A percentile compares a stretch with the other conserved stretches of the same genome.
These are phyloP conservation scores for Pestalotiopsis sp. DNA, from an alignment of 2,329 filamentous ascomycete genomes.

Conservation along the genomic window DNA sequence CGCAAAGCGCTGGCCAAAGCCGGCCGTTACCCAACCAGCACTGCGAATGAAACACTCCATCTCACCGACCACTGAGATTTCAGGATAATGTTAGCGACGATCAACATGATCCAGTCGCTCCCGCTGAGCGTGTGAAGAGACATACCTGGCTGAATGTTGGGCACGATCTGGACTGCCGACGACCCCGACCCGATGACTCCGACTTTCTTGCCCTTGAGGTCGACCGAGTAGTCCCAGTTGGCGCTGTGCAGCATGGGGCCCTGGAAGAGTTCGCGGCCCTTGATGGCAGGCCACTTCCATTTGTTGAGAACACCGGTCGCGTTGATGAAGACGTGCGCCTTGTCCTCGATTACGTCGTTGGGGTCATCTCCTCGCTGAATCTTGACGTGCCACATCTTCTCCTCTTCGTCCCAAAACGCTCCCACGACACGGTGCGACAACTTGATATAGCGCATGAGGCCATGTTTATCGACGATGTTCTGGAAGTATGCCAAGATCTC, in stretches of 20 bases:
- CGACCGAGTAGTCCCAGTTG: constrained; percentile 8
- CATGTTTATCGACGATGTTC: neutral
- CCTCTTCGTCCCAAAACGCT: constrained; percentile 1
- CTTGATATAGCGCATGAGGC: neutral
- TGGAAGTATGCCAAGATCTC: constrained; percentile 7
- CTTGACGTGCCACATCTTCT: constrained; percentile 3
- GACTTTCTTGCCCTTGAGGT: constrained; percentile 1
- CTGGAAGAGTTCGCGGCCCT: constrained; percentile 19
- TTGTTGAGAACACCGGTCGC: constrained; percentile 10
- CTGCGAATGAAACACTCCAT: constrained; percentile 34
- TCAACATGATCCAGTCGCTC: too few species aligned
- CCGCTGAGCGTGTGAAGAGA: neutral
- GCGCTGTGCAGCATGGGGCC: constrained; percentile 1
- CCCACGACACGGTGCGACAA: neutral
- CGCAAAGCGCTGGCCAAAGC: constrained; percentile 48
- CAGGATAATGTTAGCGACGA: too few species aligned
- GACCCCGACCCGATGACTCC: constrained; percentile 3
- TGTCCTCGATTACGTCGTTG: neutral
- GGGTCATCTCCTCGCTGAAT: neutral
- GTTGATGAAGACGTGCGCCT: constrained; percentile 1
- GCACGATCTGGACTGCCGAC: constrained; percentile 5
- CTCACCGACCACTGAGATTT: neutral
- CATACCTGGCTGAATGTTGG: constrained; percentile 1
- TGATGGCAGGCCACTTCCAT: constrained; percentile 18
- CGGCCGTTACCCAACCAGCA: constrained; percentile 50